Evolutionary conservation across 176 grass and related monocot genomes (phyloP), one percentile per base, ranked within the genome.

Genomic region (Avena sativa): DNA sequence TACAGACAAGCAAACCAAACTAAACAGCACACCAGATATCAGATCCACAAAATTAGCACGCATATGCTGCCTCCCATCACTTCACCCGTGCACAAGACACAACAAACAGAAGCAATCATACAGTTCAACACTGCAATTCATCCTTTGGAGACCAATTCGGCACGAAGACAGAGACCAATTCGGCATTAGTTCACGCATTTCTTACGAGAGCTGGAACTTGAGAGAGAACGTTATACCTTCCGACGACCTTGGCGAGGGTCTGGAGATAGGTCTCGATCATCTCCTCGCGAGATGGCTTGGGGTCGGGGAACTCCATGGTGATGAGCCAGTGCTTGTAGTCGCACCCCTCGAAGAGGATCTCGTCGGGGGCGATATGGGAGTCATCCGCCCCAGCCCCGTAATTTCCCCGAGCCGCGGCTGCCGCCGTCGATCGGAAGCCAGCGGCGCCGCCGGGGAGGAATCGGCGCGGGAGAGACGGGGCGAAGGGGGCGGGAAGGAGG

Each of bases 261-360:
- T 98, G 92, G 60, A 98, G 89, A 84, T 93, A 98, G 44, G 92
- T 94, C 88, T 98, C 96, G 59, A 96, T 88, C 96, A 98, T 98
- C 90, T 94, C 93, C 57, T 98, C 93, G 17, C 87, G 92, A n/a
- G 93, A 80, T 1, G 96, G 92, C 71, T 95, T 92, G 25, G 96
- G 93, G n/a, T 96, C 93, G 5, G 93, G 90, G 88, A 98, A 98
- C 25, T 98, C 93, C 93, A 98, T 98, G 61, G 96, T 98, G 87
- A 98, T 96, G 85, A 98, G 89, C 96, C 93, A 98, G 90, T 98
- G 92, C 58, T 96, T 98, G 90, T 92, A 98, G 69, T 98, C 96
- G 84, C 96, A 98, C 4, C 96, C 96, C 84, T 98, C 93, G 56
- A 95, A 95, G 71, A 94, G 86, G 74, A 98, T 95, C 73, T 98